phyloP scores from a whole-genome alignment of 148 eudicot species.

The Drosera capensis region DNA sequence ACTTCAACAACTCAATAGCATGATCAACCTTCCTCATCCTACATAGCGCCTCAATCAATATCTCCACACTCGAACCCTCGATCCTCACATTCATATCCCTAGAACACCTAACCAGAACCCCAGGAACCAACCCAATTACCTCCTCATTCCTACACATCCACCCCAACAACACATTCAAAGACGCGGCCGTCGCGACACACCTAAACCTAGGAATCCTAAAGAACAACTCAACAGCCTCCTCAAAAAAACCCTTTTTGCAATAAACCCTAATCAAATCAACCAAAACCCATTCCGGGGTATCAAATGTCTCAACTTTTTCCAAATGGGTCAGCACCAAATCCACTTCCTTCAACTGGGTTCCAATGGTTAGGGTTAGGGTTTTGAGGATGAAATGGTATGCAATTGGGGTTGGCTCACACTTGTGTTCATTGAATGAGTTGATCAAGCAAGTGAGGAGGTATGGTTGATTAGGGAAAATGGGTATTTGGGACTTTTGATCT shows the following conservation, averaged over 20 bases:
- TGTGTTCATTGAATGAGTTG: constrained; percentile 22
- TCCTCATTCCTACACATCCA: constrained; percentile 25
- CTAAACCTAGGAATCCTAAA: constrained; percentile 38
- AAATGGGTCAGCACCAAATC: constrained; percentile 21
- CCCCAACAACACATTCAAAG: constrained; percentile 32
- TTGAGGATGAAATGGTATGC: constrained; percentile 35
- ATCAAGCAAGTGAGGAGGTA: constrained; percentile 25
- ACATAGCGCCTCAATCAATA: constrained; percentile 43
- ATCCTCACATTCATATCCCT: constrained; percentile 28
- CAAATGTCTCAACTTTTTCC: constrained; percentile 27
- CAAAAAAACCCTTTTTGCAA: constrained; percentile 17
- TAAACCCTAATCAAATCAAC: constrained; percentile 45
- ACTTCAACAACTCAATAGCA: constrained; percentile 32
- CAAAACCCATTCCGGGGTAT: constrained; percentile 41
- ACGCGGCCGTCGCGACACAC: constrained; percentile 34
- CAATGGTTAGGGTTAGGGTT: constrained; percentile 22
- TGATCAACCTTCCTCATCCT: constrained; percentile 26
- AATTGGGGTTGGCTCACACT: constrained; percentile 31
- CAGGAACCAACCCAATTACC: constrained; percentile 31
- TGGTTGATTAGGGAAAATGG: constrained; percentile 16
- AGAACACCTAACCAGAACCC: constrained; percentile 31
- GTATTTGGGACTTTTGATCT: constrained; percentile 8
- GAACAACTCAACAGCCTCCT: constrained; percentile 39
- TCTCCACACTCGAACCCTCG: constrained; percentile 29
- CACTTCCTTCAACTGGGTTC: constrained; percentile 21